Evolutionary conservation across 495 filamentous ascomycete genomes (phyloP).

Genomic region (Ascobolus immersus): DNA sequence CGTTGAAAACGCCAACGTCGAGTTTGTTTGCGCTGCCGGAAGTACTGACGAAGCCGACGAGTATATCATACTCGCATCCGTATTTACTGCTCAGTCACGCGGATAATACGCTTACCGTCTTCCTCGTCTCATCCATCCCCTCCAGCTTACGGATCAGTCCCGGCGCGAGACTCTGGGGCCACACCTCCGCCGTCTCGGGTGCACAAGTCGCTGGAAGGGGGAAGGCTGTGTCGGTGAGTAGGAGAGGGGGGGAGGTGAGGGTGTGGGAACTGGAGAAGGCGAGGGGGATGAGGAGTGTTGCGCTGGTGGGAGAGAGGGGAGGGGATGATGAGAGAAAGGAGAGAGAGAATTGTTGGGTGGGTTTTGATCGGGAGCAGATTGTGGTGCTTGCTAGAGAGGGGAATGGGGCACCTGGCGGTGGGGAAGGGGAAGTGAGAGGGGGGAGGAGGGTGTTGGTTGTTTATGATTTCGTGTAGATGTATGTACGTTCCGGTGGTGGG

Average conservation of each 20-base stretch:
- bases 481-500: no score
- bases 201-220: constrained; percentile 69
- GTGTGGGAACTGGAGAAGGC: constrained; percentile 94
- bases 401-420: no score
- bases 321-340: no score
- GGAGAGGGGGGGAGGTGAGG: constrained; percentile 57
- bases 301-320: no score
- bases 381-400: no score
- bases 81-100: constrained; percentile 57
- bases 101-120: constrained; percentile 79
- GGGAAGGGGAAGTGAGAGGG: no score
- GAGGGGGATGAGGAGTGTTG: no score
- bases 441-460: no score
- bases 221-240: constrained; percentile 72
- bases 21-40: constrained; percentile 24
- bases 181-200: constrained; percentile 70
- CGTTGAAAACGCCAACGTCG: constrained; percentile 24
- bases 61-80: constrained; percentile 15
- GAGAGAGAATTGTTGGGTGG: no score
- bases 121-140: constrained; percentile 53
- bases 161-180: constrained; percentile 68
- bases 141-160: constrained; percentile 40
- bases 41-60: constrained; percentile 14
- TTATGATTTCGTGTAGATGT: no score
- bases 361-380: no score